phyloP scores from a whole-genome alignment of 78 protist species.

The Polysphondylium violaceum region DNA sequence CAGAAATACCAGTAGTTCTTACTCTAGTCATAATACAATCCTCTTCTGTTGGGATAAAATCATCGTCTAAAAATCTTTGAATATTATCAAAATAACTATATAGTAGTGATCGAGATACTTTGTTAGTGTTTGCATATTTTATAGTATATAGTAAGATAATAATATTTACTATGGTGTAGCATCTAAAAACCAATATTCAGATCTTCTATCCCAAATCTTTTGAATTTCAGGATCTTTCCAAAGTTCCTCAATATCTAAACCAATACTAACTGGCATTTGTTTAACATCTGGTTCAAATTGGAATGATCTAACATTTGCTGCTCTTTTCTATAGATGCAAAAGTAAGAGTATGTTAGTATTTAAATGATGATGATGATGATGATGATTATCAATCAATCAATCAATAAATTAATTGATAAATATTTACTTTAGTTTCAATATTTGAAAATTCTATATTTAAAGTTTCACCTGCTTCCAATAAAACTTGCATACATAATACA shows the following conservation, averaged over 20 bases:
- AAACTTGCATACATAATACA: constrained; percentile 80
- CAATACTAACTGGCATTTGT: constrained; percentile 74
- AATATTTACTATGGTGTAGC: constrained; percentile 85
- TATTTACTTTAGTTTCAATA: constrained; percentile 69
- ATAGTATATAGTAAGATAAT: background rate
- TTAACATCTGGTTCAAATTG: constrained; percentile 76
- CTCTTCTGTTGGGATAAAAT: constrained; percentile 84
- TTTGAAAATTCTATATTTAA: constrained; percentile 44
- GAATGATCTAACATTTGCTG: constrained; percentile 49
- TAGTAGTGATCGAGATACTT: background rate
- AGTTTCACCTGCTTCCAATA: constrained; percentile 81
- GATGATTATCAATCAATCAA: background rate
- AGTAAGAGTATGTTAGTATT: background rate
- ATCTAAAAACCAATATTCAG: constrained; percentile 83
- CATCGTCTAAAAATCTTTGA: constrained; percentile 83
- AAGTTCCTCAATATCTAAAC: constrained; percentile 61
- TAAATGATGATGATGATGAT: background rate
- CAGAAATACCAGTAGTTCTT: constrained; percentile 84
- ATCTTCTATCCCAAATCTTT: constrained; percentile 67
- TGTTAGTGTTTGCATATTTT: background rate
- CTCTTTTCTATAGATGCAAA: constrained; percentile 48
- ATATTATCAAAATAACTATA: constrained; percentile 83
- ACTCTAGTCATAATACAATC: constrained; percentile 86
- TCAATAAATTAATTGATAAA: background rate
- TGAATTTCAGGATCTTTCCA: constrained; percentile 72